Base-by-base conservation (phyloP, 768 basidiomycete genomes). In the Lactifluus rugatus region DNA sequence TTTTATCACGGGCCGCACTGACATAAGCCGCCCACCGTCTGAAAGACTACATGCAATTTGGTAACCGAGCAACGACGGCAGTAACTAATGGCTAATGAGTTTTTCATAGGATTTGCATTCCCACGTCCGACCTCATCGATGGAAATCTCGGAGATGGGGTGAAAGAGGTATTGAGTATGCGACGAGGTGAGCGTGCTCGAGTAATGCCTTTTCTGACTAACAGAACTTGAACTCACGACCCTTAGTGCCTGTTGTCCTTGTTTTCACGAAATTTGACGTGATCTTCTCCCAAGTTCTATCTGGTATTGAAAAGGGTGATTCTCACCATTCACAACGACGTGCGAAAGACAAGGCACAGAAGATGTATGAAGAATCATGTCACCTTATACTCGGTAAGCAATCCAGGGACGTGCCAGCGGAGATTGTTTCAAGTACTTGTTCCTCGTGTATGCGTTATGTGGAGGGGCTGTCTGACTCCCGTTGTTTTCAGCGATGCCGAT, bases 41-140 rank as follows among this genome's bases (percentile, higher is more conserved):
- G 51, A 58, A 31, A 58, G 46, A 41, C 25, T 58, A 32, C 57
- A 58, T 21, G 51, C 46, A 0, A 14, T 58, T 10, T 58, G 57
- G 57, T 58, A 37, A 19, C 39, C 4, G 25, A 25, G 17, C 39
- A 8, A 25, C 34, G 25, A 41, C n/a, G 14, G 8, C 26, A 2
- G 2, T 19, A 14, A 6, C 6, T 17, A 11, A 6, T 21, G 2
- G 0, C 37, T 34, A 17, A 48, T 10, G 11, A 46, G 3, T 0
- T 2, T 21, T 13, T 21, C 16, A 16, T 41, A 58, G 57, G 57
- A 41, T 58, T 31, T 58, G 57, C 31, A 16, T 58, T 9, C 37
- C 57, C 21, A 41, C 50, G 17, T 41, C 28, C 0, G 50, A 58
- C 16, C 3, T n/a, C 8, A 47, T 52, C 2, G n/a, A 23, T 17